Evolutionary conservation across 371 early-diverging fungal genomes (phyloP).

Genomic region (Rhizopus sp.): DNA sequence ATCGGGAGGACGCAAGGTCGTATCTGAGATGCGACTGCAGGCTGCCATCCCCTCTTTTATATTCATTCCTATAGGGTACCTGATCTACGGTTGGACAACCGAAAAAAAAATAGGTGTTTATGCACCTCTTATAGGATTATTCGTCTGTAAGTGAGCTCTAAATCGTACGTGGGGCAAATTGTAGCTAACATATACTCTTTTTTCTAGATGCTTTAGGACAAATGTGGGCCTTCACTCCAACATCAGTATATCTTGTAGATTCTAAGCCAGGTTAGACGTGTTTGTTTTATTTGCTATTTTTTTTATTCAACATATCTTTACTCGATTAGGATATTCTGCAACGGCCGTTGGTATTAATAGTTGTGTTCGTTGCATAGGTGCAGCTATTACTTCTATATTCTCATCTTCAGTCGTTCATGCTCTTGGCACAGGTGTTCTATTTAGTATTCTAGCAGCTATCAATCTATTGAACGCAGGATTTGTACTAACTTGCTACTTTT

Average conservation of each 20-base stretch:
- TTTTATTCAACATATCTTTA: background rate
- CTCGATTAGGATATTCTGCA: constrained; percentile 35
- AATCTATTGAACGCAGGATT: constrained; percentile 24
- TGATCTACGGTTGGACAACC: constrained; percentile 58
- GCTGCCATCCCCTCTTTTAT: constrained; percentile 48
- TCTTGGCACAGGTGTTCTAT: constrained; percentile 30
- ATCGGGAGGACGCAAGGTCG: constrained; percentile 8
- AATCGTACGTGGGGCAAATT: constrained; percentile 16
- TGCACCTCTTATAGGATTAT: constrained; percentile 52
- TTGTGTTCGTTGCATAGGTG: constrained; percentile 44
- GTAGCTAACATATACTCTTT: background rate
- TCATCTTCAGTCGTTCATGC: constrained; percentile 25
- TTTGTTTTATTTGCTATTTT: background rate
- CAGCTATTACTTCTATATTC: constrained; percentile 38
- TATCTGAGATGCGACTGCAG: constrained; percentile 47
- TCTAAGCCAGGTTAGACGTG: constrained; percentile 40
- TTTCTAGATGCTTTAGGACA: constrained; percentile 35
- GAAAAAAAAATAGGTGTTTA: constrained; percentile 38
- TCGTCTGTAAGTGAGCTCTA: constrained; percentile 56
- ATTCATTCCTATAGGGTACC: constrained; percentile 52
- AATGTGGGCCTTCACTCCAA: constrained; percentile 44
- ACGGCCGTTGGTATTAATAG: constrained; percentile 58
- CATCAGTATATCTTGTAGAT: constrained; percentile 57
- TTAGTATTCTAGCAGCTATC: constrained; percentile 27
- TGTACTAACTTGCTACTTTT: constrained; percentile 23